Conservation (phyloP, 176 grass and related monocot genomes). For the Juncus effusus region DNA sequence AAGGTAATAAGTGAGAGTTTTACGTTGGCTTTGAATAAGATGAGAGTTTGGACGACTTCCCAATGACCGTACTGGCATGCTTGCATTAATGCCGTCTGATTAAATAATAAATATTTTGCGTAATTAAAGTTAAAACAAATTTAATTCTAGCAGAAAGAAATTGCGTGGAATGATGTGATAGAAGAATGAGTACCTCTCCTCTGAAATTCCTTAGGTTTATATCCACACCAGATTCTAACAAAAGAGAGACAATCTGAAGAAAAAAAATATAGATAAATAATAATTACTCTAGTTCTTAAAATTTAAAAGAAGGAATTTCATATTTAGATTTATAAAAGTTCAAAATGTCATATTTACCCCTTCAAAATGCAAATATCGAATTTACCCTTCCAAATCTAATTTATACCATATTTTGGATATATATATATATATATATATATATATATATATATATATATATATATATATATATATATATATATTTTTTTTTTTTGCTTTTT, state of each 20-base stretch:
- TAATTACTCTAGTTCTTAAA: too few species aligned
- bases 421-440: neutral
- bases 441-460: neutral
- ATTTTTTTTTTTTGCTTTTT: neutral
- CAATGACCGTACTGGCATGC: conserved; percentile 97
- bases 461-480: neutral
- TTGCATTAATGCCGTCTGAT: conserved; percentile 97
- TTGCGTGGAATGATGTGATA: too few species aligned
- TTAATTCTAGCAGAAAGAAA: neutral
- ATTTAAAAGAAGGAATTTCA: conserved; percentile 5
- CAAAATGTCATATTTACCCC: neutral
- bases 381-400: too few species aligned
- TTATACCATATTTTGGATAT: neutral
- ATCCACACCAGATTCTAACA: conserved; percentile 84
- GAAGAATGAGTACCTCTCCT: conserved; percentile 48
- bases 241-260: conserved; percentile 81
- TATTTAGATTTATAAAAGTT: neutral
- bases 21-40: conserved; percentile 90
- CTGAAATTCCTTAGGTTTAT: conserved; percentile 89
- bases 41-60: conserved; percentile 93
- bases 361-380: too few species aligned
- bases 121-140: conserved; percentile 2
- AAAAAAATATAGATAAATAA: conserved; percentile 3
- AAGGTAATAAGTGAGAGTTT: conserved; percentile 14
- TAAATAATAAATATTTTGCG: conserved; percentile 10